Conservation (phyloP, 257 asterid species). For the Lycium ferocissimum region DNA sequence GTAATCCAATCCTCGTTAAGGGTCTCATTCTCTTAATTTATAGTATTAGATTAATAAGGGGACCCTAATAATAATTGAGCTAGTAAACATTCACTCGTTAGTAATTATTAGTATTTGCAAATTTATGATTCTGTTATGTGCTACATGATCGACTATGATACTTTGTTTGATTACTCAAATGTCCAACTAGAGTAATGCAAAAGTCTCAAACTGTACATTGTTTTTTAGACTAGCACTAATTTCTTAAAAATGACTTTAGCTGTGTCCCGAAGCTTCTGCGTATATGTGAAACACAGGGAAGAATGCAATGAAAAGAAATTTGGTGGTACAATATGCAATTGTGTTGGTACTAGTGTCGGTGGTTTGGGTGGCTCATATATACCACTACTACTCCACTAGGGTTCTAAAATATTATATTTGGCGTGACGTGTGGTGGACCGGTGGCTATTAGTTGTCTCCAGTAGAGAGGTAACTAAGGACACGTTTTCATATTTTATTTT, state of each 20-base stretch:
- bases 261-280: not conserved
- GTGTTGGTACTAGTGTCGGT: not conserved
- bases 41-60: too few species aligned
- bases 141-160: too few species aligned
- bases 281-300: not conserved
- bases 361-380: not conserved
- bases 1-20: not conserved
- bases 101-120: not conserved
- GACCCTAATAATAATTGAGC: not conserved
- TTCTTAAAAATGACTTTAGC: not conserved
- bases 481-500: not conserved
- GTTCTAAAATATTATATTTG: not conserved
- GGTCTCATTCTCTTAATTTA: too few species aligned
- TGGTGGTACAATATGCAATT: slow-evolving; percentile 5
- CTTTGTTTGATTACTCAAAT: not conserved
- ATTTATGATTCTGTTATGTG: not conserved
- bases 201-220: not conserved
- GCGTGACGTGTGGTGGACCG: not conserved
- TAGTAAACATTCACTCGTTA: not conserved
- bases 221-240: not conserved
- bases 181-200: not conserved
- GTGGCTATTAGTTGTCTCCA: slow-evolving; percentile 5
- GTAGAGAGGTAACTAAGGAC: not conserved
- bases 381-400: not conserved
- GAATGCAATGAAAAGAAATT: not conserved